phyloP scores from a whole-genome alignment of 1,284 basidiomycete species.

The Trichosporon asahii region DNA sequence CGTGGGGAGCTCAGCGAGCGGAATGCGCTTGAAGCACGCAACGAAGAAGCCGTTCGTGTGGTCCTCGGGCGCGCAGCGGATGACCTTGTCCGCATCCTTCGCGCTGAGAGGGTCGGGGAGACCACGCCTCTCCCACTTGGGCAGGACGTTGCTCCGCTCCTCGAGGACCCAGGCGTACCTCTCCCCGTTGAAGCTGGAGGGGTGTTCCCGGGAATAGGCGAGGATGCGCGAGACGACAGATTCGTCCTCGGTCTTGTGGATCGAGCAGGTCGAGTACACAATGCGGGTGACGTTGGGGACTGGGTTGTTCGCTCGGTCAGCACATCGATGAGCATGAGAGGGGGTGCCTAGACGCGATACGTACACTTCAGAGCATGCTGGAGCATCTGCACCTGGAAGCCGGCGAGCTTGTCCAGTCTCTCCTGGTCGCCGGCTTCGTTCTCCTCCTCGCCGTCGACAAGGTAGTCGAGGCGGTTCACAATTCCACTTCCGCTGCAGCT shows the following conservation, averaged over 20 bases:
- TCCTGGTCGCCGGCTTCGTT: constrained; percentile 42
- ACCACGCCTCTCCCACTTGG: constrained; percentile 75
- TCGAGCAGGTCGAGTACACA: constrained; percentile 94
- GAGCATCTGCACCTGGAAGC: constrained; percentile 90
- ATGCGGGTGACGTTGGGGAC: constrained; percentile 66
- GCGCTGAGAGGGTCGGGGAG: constrained; percentile 60
- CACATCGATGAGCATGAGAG: too few relatives aligned
- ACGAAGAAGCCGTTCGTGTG: constrained; percentile 94
- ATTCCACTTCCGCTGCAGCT: constrained; percentile 92
- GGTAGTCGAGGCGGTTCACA: constrained; percentile 80
- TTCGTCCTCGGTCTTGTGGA: constrained; percentile 90
- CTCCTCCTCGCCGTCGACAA: constrained; percentile 59
- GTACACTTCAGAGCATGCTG: constrained; percentile 89
- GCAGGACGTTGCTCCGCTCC: constrained; percentile 62
- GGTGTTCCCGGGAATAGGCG: constrained; percentile 17
- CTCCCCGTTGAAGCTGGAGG: not conserved
- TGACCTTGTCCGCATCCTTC: constrained; percentile 59
- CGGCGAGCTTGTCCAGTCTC: constrained; percentile 73
- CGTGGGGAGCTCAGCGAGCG: not conserved
- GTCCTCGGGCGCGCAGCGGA: constrained; percentile 84
- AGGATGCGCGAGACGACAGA: constrained; percentile 71
- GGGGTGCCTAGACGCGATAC: constrained; percentile 27
- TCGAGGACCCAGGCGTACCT: constrained; percentile 62
- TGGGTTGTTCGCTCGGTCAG: constrained; percentile 27
- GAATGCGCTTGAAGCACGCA: constrained; percentile 66